These are phyloP conservation scores for Mycogone perniciosa DNA, from an alignment of 2,329 filamentous ascomycete genomes.

Conservation along the genomic window DNA sequence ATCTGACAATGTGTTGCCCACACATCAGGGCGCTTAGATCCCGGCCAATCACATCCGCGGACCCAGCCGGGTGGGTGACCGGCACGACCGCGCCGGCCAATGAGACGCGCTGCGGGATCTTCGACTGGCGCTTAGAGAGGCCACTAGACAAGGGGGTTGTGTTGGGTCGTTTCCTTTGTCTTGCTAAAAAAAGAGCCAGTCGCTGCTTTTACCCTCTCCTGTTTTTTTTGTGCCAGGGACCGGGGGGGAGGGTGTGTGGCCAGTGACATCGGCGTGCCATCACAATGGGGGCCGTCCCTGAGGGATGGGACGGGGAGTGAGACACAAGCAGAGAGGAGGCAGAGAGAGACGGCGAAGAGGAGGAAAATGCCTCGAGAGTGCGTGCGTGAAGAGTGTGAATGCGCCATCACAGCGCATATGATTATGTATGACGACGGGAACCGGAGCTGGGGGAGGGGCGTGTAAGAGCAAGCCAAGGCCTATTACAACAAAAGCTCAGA, in stretches of 20 bases:
- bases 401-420: neutral
- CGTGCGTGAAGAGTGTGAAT: neutral
- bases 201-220: constrained; percentile 9
- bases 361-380: neutral
- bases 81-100: constrained; percentile 23
- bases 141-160: constrained; percentile 23
- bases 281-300: constrained; percentile 5
- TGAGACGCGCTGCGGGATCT: constrained; percentile 15
- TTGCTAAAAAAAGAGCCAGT: neutral
- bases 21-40: constrained; percentile 27
- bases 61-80: constrained; percentile 26
- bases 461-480: neutral
- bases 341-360: neutral
- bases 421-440: neutral
- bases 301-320: constrained; percentile 5
- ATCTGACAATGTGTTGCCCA: constrained; percentile 11
- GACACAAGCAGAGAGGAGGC: constrained; percentile 2
- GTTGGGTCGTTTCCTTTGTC: constrained; percentile 13
- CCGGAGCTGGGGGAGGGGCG: constrained; percentile 2
- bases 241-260: constrained; percentile 11
- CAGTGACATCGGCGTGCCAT: constrained; percentile 12
- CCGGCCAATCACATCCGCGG: constrained; percentile 27
- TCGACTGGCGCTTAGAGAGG: constrained; percentile 29
- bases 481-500: too few species aligned
- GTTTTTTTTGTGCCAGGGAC: neutral